Evolutionary conservation across 306 rosid species (phyloP).

Genomic region (Abrus pulchellus): DNA sequence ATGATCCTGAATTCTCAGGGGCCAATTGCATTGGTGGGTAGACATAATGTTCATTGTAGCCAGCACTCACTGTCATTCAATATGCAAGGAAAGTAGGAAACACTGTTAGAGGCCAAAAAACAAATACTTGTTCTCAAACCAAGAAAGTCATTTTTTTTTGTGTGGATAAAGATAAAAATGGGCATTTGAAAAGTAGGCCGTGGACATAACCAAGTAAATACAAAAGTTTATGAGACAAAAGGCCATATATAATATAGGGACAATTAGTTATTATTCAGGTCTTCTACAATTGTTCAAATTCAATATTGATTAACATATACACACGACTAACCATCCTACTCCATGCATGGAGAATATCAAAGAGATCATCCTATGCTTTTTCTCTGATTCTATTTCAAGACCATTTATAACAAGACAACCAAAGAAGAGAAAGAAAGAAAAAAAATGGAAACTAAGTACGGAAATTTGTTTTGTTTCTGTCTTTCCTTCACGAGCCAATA

Average conservation of each 20-base stretch:
- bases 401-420: neutral
- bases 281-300: conserved; percentile 11
- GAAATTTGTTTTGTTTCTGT: neutral
- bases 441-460: neutral
- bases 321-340: conserved; percentile 28
- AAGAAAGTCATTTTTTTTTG: neutral
- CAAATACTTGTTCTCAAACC: conserved; percentile 13
- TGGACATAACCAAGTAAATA: neutral
- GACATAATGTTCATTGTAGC: conserved; percentile 77
- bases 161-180: conserved; percentile 11
- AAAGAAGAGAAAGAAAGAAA: neutral
- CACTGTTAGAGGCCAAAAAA: conserved; percentile 16
- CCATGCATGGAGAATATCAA: conserved; percentile 26
- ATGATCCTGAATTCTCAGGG: conserved; percentile 70
- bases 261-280: neutral
- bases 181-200: neutral
- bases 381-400: conserved; percentile 5
- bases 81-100: conserved; percentile 16
- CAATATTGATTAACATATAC: conserved; percentile 13
- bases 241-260: neutral
- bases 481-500: neutral
- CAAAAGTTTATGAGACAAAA: neutral
- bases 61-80: conserved; percentile 48
- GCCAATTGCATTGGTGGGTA: conserved; percentile 74
- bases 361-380: conserved; percentile 31